Evolutionary conservation across 495 filamentous ascomycete species (phyloP).

Genomic region (Cairneyella variabilis): DNA sequence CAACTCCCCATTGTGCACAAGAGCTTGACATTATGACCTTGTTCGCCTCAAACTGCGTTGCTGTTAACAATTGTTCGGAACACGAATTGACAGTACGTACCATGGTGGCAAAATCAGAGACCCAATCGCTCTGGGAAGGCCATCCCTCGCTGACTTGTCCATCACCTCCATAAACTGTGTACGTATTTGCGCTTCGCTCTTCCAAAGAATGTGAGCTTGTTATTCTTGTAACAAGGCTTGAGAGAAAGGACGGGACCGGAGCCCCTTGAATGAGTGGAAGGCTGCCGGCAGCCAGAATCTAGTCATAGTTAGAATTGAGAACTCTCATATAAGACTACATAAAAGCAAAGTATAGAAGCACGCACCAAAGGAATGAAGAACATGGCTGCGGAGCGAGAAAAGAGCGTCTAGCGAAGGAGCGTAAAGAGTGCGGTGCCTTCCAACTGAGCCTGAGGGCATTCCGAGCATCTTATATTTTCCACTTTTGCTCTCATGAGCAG

Average conservation of each 20-base stretch:
- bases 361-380: background rate
- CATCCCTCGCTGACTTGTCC: conserved; percentile 22
- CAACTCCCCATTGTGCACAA: conserved; percentile 37
- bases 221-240: background rate
- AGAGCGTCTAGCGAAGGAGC: too few relatives aligned
- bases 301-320: background rate
- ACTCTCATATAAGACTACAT: conserved; percentile 5
- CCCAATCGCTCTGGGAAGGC: conserved; percentile 22
- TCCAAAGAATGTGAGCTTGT: background rate
- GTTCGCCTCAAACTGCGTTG: conserved; percentile 43
- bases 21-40: conserved; percentile 35
- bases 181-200: background rate
- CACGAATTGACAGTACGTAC: conserved; percentile 1
- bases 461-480: background rate
- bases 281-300: conserved; percentile 14
- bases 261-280: conserved; percentile 8
- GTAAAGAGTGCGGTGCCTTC: too few relatives aligned
- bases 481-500: background rate
- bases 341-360: conserved; percentile 14
- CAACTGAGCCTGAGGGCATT: conserved; percentile 12
- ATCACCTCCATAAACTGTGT: conserved; percentile 16
- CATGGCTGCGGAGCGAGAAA: conserved; percentile 14
- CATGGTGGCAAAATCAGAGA: conserved; percentile 22
- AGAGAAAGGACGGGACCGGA: conserved; percentile 6
- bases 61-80: conserved; percentile 16